Percentiles rank a stretch among this genome's conserved stretches.
Evolutionary conservation across 805 yeast genomes (phyloP).

Genomic region (Kodamaea nitidulidarum): DNA sequence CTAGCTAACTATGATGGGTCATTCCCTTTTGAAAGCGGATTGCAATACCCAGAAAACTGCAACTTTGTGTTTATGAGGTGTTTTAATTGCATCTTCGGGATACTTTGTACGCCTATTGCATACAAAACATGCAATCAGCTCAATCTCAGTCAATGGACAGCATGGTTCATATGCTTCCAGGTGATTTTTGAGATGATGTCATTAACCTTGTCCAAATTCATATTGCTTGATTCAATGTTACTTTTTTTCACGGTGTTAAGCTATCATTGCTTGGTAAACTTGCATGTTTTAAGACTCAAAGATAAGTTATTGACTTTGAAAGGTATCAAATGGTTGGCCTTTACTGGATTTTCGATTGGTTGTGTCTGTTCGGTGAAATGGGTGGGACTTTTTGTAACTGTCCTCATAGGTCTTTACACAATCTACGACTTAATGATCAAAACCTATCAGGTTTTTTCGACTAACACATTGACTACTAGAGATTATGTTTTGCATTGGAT

Average conservation of each 20-base stretch:
- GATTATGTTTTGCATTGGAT: slow-evolving; percentile 64
- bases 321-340: slow-evolving; percentile 53
- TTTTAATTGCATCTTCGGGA: slow-evolving; percentile 67
- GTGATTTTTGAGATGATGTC: slow-evolving; percentile 66
- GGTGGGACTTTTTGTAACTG: slow-evolving; percentile 75
- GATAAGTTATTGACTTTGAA: slow-evolving; percentile 32
- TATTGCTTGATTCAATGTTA: slow-evolving; percentile 71
- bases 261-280: slow-evolving; percentile 36
- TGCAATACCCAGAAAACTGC: slow-evolving; percentile 54
- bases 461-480: slow-evolving; percentile 15
- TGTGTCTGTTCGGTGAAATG: slow-evolving; percentile 83
- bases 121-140: slow-evolving; percentile 43
- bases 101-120: slow-evolving; percentile 64
- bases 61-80: slow-evolving; percentile 65
- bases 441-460: slow-evolving; percentile 30
- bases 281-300: slow-evolving; percentile 44
- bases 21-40: slow-evolving; percentile 71
- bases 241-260: slow-evolving; percentile 62
- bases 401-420: slow-evolving; percentile 56
- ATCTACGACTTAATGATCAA: slow-evolving; percentile 49
- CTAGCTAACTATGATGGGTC: slow-evolving; percentile 79
- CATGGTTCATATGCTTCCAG: slow-evolving; percentile 58
- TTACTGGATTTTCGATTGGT: slow-evolving; percentile 68
- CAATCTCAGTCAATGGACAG: slow-evolving; percentile 30
- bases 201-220: slow-evolving; percentile 69